Conservation (phyloP, 805 yeast genomes). For the Maudiozyma pseudohumilis region DNA sequence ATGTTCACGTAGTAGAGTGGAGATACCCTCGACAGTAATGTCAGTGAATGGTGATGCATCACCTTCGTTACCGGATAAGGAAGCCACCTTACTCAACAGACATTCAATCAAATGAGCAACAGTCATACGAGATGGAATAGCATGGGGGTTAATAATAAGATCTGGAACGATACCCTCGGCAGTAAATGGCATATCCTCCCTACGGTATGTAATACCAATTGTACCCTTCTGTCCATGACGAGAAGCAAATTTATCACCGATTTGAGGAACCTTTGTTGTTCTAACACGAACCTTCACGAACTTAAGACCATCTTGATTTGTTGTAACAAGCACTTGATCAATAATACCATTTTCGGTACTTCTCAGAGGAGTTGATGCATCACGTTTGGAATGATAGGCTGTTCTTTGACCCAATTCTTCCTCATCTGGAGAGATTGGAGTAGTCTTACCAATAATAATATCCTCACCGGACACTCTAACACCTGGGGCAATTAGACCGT, state of each 20-base stretch:
- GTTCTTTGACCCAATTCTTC: conserved; percentile 99
- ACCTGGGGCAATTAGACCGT: conserved; percentile 96
- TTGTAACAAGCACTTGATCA: conserved; percentile 92
- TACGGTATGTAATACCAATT: conserved; percentile 95
- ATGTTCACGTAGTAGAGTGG: conserved; percentile 82
- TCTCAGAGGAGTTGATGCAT: conserved; percentile 95
- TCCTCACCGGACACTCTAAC: conserved; percentile 98
- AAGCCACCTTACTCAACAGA: conserved; percentile 87
- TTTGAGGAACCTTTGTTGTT: conserved; percentile 96
- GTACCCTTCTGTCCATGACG: conserved; percentile 99
- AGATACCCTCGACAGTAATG: conserved; percentile 95
- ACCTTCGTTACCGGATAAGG: conserved; percentile 93
- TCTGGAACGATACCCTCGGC: conserved; percentile 96
- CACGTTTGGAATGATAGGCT: conserved; percentile 95
- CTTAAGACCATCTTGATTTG: conserved; percentile 96
- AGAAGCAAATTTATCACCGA: conserved; percentile 98
- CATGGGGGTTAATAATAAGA: conserved; percentile 95
- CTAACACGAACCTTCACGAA: conserved; percentile 98
- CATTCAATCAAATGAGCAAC: conserved; percentile 99
- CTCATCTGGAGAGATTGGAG: conserved; percentile 98
- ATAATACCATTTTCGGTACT: conserved; percentile 97
- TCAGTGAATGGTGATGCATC: conserved; percentile 99
- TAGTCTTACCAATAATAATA: conserved; percentile 95
- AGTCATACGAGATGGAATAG: conserved; percentile 99
- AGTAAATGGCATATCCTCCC: conserved; percentile 98